Evolutionary conservation across 306 rosid genomes (phyloP), one percentile per base, ranked within the genome.

Genomic region (Adenanthera pavonina): DNA sequence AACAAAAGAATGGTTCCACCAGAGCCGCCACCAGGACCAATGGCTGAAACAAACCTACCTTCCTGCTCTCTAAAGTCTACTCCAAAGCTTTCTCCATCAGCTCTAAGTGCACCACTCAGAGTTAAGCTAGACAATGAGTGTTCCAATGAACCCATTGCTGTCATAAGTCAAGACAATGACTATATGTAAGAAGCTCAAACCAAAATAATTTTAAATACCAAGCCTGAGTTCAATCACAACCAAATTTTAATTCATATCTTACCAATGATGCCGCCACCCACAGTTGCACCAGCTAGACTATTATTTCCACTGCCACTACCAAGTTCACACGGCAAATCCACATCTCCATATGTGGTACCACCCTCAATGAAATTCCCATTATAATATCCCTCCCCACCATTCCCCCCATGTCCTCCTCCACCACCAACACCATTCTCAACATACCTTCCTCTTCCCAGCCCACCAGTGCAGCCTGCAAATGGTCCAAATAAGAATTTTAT

Each of bases 291-390:
- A 66, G 92, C 97, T 65, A 89, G 61, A 76, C 90, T 95, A 77
- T 70, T 86, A 88, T 95, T 92, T 70, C 99, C 99, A 83, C 99
- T 95, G 79, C 99, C 99, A 72, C 99, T 95, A 60, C 99, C 99
- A 79, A 95, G 99, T 85, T 95, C 94, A 85, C 99, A 95, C 3
- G 99, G 99, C 76, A 95, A 84, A 83, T 91, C 93, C 72, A 84
- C 92, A 89, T 95, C 87, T 76, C 99, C 99, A 78, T 95, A 90
- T 19, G 89, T 68, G 66, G 53, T 75, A 82, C 99, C 99, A 12
- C 99, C 99, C 17, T 93, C 96, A 83, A 93, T 88, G 75, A 86
- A 95, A 77, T 74, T 90, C 17, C 96, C 98, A 49, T 87, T 67
- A 72, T 87, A 95, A 85, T 87, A 93, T 69, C 98, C 99, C 75